Evolutionary conservation across 352 stramenopile genomes (phyloP).

Genomic region (Blastocystis sp.): DNA sequence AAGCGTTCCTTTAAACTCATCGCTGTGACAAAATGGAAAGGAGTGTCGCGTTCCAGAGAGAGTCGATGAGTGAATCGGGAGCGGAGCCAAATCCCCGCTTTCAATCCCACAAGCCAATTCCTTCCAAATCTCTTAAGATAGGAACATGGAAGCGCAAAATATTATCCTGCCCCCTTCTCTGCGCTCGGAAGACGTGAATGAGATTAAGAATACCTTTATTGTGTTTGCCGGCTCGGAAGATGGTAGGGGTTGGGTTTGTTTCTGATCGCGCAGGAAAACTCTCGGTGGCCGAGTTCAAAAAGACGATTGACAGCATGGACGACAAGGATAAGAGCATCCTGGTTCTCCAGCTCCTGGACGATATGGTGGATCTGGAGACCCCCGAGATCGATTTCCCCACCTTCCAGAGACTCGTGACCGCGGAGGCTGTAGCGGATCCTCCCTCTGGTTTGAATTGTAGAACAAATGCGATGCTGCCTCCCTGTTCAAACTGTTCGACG

Average conservation of each 20-base stretch:
- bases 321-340: constrained; percentile 63
- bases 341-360: constrained; percentile 52
- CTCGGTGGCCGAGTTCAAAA: constrained; percentile 60
- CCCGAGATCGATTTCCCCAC: constrained; percentile 55
- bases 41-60: not conserved
- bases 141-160: constrained; percentile 61
- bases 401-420: constrained; percentile 49
- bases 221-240: constrained; percentile 63
- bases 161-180: constrained; percentile 59
- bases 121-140: not conserved
- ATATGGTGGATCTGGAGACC: constrained; percentile 44
- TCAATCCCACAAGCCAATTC: constrained; percentile 5
- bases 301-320: constrained; percentile 66
- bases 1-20: constrained; percentile 50
- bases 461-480: constrained; percentile 74
- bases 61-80: not conserved
- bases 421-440: constrained; percentile 23
- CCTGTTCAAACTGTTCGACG: constrained; percentile 91
- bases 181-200: constrained; percentile 56
- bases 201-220: constrained; percentile 68
- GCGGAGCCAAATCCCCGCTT: constrained; percentile 31
- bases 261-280: constrained; percentile 34
- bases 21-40: not conserved
- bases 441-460: not conserved
- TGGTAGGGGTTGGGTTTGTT: not conserved